Percentiles rank a stretch among this genome's conserved stretches.
Conservation (phyloP, 768 basidiomycete genomes). For the Suillus lakei region DNA sequence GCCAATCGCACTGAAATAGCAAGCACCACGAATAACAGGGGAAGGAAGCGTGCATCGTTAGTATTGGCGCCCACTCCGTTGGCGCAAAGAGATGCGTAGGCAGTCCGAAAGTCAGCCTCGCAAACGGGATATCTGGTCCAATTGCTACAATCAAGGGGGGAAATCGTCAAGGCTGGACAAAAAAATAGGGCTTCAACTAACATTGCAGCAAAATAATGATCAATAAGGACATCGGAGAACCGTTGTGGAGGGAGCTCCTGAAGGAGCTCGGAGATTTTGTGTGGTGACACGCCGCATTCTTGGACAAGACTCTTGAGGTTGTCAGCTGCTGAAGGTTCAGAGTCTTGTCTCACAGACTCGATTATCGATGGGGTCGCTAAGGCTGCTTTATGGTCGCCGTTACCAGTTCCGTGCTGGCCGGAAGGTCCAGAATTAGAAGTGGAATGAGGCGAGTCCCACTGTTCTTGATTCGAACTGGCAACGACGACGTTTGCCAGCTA, state of each 20-base stretch:
- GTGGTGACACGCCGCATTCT: constrained; percentile 91
- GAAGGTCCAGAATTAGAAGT: constrained; percentile 16
- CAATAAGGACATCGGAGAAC: constrained; percentile 76
- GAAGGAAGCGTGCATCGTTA: constrained; percentile 82
- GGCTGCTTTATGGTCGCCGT: constrained; percentile 30
- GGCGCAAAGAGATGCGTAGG: constrained; percentile 69
- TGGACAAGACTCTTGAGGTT: constrained; percentile 85
- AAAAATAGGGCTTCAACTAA: constrained; percentile 39
- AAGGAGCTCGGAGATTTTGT: constrained; percentile 87
- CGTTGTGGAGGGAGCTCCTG: constrained; percentile 84
- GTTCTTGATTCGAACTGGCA: constrained; percentile 38
- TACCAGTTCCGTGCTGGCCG: constrained; percentile 29
- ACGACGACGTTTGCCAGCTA: constrained; percentile 62
- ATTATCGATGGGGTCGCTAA: constrained; percentile 39
- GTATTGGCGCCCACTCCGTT: constrained; percentile 68
- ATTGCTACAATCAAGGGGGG: constrained; percentile 56
- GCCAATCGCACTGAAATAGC: constrained; percentile 87
- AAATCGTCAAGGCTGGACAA: constrained; percentile 8
- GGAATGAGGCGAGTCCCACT: constrained; percentile 29
- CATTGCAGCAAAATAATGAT: constrained; percentile 82
- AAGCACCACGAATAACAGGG: constrained; percentile 91
- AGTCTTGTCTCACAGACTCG: constrained; percentile 46
- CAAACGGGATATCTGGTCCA: constrained; percentile 94
- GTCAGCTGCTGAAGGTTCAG: constrained; percentile 66
- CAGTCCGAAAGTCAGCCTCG: constrained; percentile 77